Evolutionary conservation across 2,329 filamentous ascomycete genomes (phyloP), one percentile per base, ranked within the genome.

Genomic region (Zasmidium angulare): DNA sequence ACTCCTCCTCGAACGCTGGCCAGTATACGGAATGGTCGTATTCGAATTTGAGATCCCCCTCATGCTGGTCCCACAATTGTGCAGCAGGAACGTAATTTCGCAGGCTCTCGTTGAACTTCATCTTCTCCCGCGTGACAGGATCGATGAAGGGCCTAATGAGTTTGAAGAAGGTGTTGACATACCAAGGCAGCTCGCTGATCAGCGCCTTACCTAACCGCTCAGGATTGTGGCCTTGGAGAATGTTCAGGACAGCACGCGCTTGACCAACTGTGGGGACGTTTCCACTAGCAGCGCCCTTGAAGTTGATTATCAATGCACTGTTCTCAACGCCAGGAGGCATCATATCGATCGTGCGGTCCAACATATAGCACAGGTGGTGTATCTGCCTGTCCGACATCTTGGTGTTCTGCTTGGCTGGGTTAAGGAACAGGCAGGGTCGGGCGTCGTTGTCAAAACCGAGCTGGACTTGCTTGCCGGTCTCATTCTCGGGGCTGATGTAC

Each of bases 81-180:
- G 88, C 82, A 7, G 86, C 77, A 3, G 92, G 92, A 20, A 99
- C 89, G 74, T 92, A 91, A 66, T 89, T 81, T 67, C 83, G 83
- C 80, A 96, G 87, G 72, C 96, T 89, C 75, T 96, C 92, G 80
- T 98, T 97, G 83, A 96, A 97, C 79, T 95, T 96, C 79, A 99
- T 87, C 82, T 99, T 99, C 71, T 95, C 87, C 59, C 90, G 87
- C 10, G 95, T 99, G 69, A 93, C 80, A 7, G 95, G 95, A 76
- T 99, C 95, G 77, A 99, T 96, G 77, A 99, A 97, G 43, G 93
- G 92, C 3, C 87, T 92, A 77, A 99, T 93, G 69, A 97, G 80
- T 77, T 96, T 97, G 83, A 98, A 96, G 83, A 99, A 99, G 53
- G 90, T 90, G 75, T 86, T 88, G 62, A 98, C 90, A 64, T 96